phyloP scores from a whole-genome alignment of 2,329 filamentous ascomycete genomes.

The Scedosporium boydii region DNA sequence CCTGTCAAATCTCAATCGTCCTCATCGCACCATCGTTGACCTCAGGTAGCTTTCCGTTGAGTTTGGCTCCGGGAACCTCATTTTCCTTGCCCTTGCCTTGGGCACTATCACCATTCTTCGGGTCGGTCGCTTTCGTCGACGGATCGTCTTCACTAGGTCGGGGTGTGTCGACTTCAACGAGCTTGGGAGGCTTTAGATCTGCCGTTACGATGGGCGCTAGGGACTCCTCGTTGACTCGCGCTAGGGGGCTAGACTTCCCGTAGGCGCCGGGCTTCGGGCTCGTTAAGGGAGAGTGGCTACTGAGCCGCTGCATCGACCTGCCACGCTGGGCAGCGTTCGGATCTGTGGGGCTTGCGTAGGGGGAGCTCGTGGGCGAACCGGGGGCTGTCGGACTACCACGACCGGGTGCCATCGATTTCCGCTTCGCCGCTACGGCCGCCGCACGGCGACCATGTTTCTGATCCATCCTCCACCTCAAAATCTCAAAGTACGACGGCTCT shows the following conservation, averaged over 20 bases:
- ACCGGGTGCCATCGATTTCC: slow-evolving; percentile 39
- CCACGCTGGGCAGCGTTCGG: slow-evolving; percentile 53
- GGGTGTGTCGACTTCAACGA: slow-evolving; percentile 47
- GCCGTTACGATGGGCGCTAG: slow-evolving; percentile 29
- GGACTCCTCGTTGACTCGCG: slow-evolving; percentile 64
- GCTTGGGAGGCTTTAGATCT: slow-evolving; percentile 33
- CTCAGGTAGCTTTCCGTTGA: slow-evolving; percentile 34
- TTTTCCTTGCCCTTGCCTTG: slow-evolving; percentile 29
- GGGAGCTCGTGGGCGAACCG: slow-evolving; percentile 36
- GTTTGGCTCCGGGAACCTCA: slow-evolving; percentile 19
- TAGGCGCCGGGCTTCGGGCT: slow-evolving; percentile 58
- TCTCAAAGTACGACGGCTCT: slow-evolving; percentile 89
- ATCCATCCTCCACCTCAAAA: slow-evolving; percentile 88
- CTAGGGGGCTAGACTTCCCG: slow-evolving; percentile 62
- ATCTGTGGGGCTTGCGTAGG: slow-evolving; percentile 58
- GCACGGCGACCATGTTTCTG: slow-evolving; percentile 77
- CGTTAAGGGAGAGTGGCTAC: slow-evolving; percentile 50
- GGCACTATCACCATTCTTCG: slow-evolving; percentile 22
- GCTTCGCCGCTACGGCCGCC: slow-evolving; percentile 25
- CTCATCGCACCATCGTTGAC: slow-evolving; percentile 45
- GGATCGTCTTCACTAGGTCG: slow-evolving; percentile 35
- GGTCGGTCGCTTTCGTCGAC: slow-evolving; percentile 20
- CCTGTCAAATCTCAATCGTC: slow-evolving; percentile 48
- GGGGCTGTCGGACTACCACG: slow-evolving; percentile 21
- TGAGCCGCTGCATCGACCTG: slow-evolving; percentile 61